A percentile compares a stretch with the other conserved stretches of the same genome.
Conservation (phyloP, 495 filamentous ascomycete genomes). For the Bathelium albidoporum region DNA sequence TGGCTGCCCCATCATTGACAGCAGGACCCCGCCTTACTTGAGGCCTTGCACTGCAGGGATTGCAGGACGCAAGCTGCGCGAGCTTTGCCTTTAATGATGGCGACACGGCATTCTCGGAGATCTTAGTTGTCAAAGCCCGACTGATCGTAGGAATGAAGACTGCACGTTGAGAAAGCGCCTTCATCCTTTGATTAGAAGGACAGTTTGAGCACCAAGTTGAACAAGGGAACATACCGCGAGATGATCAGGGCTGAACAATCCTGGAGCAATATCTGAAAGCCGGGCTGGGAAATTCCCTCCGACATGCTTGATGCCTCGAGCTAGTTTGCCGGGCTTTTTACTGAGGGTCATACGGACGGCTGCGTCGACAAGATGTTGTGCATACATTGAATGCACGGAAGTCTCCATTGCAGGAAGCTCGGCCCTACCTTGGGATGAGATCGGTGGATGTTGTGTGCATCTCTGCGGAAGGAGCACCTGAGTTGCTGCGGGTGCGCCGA, state of each 20-base stretch:
- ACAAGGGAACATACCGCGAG: conserved; percentile 12
- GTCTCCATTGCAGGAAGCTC: neutral
- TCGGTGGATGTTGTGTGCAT: neutral
- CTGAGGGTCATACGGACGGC: conserved; percentile 21
- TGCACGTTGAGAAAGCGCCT: conserved; percentile 22
- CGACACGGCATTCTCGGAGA: conserved; percentile 9
- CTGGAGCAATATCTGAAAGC: conserved; percentile 21
- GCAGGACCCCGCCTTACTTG: neutral
- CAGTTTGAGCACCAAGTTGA: neutral
- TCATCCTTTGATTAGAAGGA: neutral
- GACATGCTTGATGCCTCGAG: conserved; percentile 16
- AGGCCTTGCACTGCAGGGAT: neutral
- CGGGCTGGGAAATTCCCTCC: conserved; percentile 9
- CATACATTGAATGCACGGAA: neutral
- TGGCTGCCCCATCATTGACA: neutral
- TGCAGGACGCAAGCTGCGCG: neutral
- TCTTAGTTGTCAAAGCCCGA: conserved; percentile 14
- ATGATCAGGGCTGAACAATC: conserved; percentile 24
- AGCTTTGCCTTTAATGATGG: conserved; percentile 12
- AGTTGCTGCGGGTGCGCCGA: neutral
- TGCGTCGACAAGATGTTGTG: conserved; percentile 16
- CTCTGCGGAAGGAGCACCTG: neutral
- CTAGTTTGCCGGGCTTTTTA: conserved; percentile 6
- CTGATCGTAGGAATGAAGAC: conserved; percentile 24
- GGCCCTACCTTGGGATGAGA: neutral